Evolutionary conservation across 2,329 filamentous ascomycete species (phyloP).

Genomic region (Aspergillus sp.): DNA sequence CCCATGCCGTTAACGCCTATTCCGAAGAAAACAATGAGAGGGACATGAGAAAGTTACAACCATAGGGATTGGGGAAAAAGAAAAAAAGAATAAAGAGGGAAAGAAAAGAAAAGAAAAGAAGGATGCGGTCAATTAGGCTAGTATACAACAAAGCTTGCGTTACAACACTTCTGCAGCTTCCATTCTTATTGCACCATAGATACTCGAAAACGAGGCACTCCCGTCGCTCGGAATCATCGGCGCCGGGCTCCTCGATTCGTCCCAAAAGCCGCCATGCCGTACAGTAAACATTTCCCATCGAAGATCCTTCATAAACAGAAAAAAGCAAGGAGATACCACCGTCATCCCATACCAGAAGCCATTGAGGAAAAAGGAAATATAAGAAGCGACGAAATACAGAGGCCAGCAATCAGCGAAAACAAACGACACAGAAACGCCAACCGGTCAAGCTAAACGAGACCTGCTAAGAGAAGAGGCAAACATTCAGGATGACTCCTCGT

Average conservation of each 20-base stretch:
- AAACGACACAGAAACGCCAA: constrained; percentile 37
- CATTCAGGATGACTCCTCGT: constrained; percentile 49
- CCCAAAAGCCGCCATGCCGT: constrained; percentile 23
- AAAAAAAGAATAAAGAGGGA: background rate
- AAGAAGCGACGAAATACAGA: constrained; percentile 29
- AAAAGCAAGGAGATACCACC: constrained; percentile 32
- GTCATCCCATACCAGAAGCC: constrained; percentile 34
- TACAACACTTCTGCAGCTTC: constrained; percentile 17
- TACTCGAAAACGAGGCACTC: constrained; percentile 19
- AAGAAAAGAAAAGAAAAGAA: background rate
- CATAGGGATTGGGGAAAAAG: background rate
- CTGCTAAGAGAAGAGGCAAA: constrained; percentile 16
- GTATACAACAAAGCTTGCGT: constrained; percentile 1
- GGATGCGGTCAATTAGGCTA: background rate
- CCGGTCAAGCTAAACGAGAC: constrained; percentile 28
- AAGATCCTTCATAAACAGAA: constrained; percentile 31
- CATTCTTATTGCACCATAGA: constrained; percentile 19
- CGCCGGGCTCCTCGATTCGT: constrained; percentile 25
- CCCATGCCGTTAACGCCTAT: background rate
- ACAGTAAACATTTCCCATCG: constrained; percentile 32
- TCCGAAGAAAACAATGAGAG: background rate
- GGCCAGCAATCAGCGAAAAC: constrained; percentile 31
- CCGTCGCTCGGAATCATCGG: constrained; percentile 17
- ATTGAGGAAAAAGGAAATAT: constrained; percentile 32
- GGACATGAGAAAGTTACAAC: too few species aligned